Evolutionary conservation across 371 early-diverging fungal genomes (phyloP), one percentile per base, ranked within the genome.

Genomic region (Lichtheimia hyalospora): DNA sequence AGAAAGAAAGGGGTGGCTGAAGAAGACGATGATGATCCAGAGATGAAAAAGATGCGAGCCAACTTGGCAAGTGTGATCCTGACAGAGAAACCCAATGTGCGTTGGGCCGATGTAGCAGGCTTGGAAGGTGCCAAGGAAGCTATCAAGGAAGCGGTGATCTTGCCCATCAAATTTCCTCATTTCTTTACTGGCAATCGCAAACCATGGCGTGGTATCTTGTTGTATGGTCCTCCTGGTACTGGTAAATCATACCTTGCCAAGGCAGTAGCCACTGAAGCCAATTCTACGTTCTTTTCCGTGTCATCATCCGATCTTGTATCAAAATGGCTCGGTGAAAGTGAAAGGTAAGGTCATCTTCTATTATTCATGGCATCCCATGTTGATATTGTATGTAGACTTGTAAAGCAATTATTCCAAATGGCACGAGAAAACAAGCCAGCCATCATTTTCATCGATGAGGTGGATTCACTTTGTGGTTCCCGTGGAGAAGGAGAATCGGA

Each of bases 141-240:
- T 43, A 84, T 99, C 60, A 94, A 96, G 71, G 99, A 99, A 75
- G 96, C 98, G 1, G 98, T 99, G 8, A 99, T 99, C 67, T 75
- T 99, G 54, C 99, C 99, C 0, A 94, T 99, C 66, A 91, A 92
- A 69, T 97, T 98, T 60, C 96, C 97, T 41, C 97, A 97, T 56
- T 77, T 98, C 50, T 99, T 98, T 61, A 94, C 94, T 24, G 85
- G 92, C 59, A 86, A 96, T 73, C 89, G 99, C 67, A 89, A 90
- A 57, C 99, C 99, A 40, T 99, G 99, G 93, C 81, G 90, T 60
- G 99, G 99, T 18, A 98, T 99, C 60, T 77, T 99, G 52, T 73
- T 99, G 24, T 99, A 98, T 74, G 99, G 99, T 3, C 98, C 98
- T 27, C 99, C 99, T 18, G 98, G 99, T 68, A 97, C 99, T 0